Base-by-base conservation (phyloP, 2,329 filamentous ascomycete genomes). In the Phialemonium atrogriseum region DNA sequence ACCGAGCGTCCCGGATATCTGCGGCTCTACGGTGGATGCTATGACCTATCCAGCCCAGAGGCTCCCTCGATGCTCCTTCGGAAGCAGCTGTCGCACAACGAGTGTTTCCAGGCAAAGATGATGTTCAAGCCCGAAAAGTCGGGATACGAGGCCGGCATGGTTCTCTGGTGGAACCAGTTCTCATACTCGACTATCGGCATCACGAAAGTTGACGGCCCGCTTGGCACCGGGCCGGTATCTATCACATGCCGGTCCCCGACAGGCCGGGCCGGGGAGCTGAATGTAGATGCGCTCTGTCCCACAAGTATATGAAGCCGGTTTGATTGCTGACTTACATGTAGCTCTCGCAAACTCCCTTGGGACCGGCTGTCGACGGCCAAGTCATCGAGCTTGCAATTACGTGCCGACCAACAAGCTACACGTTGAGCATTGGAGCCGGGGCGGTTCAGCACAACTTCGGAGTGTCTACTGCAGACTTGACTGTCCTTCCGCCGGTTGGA, bases 121-220 rank as follows among this genome's bases (percentile, higher is more conserved):
- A 52, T 58, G 0, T 77, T 75, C 37, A 42, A 50, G 0, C 68
- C 69, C 0, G 51, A 47, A 0, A 53, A 54, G 4, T 25, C 45
- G 4, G 52, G 59, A 2, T 62, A 62, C 3, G 71, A 76, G 50
- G 70, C 71, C 1, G 71, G 72, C 0, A 52, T 64, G 0, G 64
- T 66, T 0, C 45, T 74, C 0, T 76, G 66, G 61, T 72, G 68
- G 65, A 72, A 63, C 27, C 62, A 69, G 7, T 58, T 52, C 33
- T 59, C 58, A 0, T 55, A 56, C 24, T 50, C 52, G 6, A 45
- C 52, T 0, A 42, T 53, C 10, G 51, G 52, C 14, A 25, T 59
- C 2, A 45, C 46, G 3, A 32, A 48, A 2, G 34, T 41, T 5
- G 44, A 46, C 9, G 41, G 39, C 10, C 17, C 34, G n/a, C n/a